phyloP scores from a whole-genome alignment of 495 filamentous ascomycete genomes.

The Penicillium odoratum region DNA sequence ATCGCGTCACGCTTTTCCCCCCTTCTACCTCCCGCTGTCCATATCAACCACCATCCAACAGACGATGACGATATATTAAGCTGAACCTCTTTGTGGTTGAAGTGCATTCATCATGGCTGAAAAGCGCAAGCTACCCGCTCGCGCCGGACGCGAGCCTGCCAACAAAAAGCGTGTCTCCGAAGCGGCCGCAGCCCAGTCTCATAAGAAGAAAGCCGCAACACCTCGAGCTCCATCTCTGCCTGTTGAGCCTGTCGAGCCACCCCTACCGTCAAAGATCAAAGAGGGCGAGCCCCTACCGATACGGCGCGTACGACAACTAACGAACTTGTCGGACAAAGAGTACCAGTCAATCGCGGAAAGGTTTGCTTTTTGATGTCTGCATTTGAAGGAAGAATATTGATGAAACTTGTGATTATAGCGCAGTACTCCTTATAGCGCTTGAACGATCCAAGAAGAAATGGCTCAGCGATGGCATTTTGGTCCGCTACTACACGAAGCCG shows the following conservation, averaged over 20 bases:
- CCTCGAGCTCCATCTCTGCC: conserved; percentile 32
- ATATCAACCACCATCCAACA: conserved; percentile 1
- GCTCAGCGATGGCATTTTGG: conserved; percentile 84
- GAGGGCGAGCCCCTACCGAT: conserved; percentile 75
- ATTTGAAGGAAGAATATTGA: conserved; percentile 15
- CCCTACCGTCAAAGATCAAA: conserved; percentile 62
- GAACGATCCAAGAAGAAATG: conserved; percentile 84
- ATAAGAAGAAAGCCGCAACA: conserved; percentile 43
- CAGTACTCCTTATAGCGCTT: conserved; percentile 79
- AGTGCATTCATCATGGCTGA: conserved; percentile 37
- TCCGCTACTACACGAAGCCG: conserved; percentile 92
- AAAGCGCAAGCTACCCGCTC: conserved; percentile 46
- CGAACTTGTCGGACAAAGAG: conserved; percentile 61
- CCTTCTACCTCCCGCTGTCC: conserved; percentile 18
- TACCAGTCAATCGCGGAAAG: conserved; percentile 86
- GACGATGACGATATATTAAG: conserved; percentile 6
- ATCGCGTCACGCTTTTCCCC: conserved; percentile 30
- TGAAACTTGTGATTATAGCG: conserved; percentile 49
- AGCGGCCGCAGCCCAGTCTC: conserved; percentile 32
- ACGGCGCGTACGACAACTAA: conserved; percentile 64
- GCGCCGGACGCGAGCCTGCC: conserved; percentile 49
- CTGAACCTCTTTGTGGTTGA: background rate
- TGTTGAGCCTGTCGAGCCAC: conserved; percentile 47
- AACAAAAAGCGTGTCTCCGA: conserved; percentile 49
- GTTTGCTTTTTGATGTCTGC: conserved; percentile 39